phyloP scores from a whole-genome alignment of 78 protist species.

The Polysphondylium violaceum region DNA sequence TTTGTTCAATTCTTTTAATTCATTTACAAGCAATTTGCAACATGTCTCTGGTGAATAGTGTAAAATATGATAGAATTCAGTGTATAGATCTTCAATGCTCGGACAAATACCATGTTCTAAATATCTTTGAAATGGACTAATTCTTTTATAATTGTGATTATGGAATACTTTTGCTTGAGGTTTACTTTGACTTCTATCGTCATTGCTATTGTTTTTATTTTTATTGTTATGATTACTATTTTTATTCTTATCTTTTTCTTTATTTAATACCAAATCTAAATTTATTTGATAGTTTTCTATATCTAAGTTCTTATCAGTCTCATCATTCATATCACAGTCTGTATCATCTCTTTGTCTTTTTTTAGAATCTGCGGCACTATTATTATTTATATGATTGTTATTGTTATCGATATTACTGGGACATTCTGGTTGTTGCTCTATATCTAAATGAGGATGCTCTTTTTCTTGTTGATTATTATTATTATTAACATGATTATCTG shows the following conservation, averaged over 20 bases:
- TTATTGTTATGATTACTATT: not conserved
- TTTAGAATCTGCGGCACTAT: no score
- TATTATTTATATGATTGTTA: no score
- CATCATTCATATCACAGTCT: no score
- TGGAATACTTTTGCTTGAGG: not conserved
- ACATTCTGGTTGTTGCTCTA: no score
- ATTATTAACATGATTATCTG: no score
- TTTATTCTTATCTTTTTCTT: not conserved
- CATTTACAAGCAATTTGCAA: conserved; percentile 9
- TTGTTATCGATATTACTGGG: no score
- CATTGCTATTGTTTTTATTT: conserved; percentile 5
- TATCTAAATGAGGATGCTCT: no score
- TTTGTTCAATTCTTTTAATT: not conserved
- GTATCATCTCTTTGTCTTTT: no score
- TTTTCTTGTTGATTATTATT: no score
- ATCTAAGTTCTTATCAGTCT: no score
- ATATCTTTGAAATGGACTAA: conserved; percentile 71
- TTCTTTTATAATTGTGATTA: conserved; percentile 25
- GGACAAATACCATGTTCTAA: conserved; percentile 7
- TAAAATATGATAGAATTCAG: conserved; percentile 58
- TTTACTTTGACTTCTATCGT: not conserved
- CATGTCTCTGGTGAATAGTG: not conserved
- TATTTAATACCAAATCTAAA: no score
- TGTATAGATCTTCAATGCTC: conserved; percentile 30
- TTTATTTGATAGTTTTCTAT: no score